Evolutionary conservation across 805 yeast genomes (phyloP), one percentile per base, ranked within the genome.

Genomic region (Priceomyces castillae): DNA sequence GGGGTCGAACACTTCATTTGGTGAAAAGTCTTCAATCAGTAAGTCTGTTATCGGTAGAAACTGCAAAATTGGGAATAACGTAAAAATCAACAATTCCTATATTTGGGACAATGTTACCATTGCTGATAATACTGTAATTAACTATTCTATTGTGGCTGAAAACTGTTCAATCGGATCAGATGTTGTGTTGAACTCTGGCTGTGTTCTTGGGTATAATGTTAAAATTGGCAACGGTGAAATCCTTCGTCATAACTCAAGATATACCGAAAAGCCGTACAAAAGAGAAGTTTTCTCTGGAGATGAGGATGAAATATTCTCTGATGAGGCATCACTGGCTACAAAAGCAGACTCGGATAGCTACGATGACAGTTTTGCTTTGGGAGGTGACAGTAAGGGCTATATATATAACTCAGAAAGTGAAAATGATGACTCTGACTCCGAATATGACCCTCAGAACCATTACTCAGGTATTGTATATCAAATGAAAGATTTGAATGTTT

Each of bases 51-150:
- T 94, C 59, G 99, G 99, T 5, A 80, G 92, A 51, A 77, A 84
- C 48, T 90, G 97, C 65, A 76, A 69, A 43, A 88, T 94, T 53
- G 98, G 97, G 23, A 76, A 80, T 40, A 82, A 86, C 53, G 94
- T 85, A 18, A 62, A 51, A 2, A 80, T 94, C 37, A 76, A 69
- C 37, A 82, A 87, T 56, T 82, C 96, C 15, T 90, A 86, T 58
- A 77, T 94, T 37, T 92, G 97, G 96, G 95, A 89, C 54, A 79
- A 86, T 49, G 83, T 87, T 0, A 65, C 69, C 2, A 81, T 94
- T 48, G 87, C 77, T 42, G 92, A 89, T 59, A 74, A 80, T 39
- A 72, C 78, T 18, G 63, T 58, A 1, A 64, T 92, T 11, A 71
- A 71, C 38, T 78, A 81, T 52, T 73, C 94, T 1, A 81, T 92